These are phyloP conservation scores for Lasiosphaeria miniovina DNA, from an alignment of 495 filamentous ascomycete species.

Conservation along the genomic window DNA sequence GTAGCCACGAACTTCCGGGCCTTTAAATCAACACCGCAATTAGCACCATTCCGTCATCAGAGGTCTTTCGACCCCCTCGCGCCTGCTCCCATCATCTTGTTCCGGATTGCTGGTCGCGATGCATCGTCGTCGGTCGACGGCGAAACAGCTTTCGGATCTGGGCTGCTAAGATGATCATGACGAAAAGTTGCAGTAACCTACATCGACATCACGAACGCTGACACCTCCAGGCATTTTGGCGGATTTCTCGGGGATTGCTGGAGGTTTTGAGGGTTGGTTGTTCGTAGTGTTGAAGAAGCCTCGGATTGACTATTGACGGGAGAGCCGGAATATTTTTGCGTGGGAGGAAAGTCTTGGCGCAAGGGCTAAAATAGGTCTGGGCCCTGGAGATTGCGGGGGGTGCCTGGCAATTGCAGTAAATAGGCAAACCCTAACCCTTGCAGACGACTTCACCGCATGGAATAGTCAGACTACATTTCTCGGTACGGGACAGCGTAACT, in stretches of 20 bases:
- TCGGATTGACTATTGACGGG: slow-evolving; percentile 15
- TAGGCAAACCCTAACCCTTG: too few relatives aligned
- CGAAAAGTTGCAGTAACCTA: slow-evolving; percentile 51
- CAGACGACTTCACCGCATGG: too few relatives aligned
- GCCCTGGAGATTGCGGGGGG: too few relatives aligned
- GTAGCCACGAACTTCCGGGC: slow-evolving; percentile 93
- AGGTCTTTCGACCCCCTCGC: slow-evolving; percentile 59
- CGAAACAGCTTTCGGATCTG: slow-evolving; percentile 28
- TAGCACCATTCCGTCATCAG: slow-evolving; percentile 60
- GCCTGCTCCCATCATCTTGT: slow-evolving; percentile 46
- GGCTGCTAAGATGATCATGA: slow-evolving; percentile 26
- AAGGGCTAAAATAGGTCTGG: slow-evolving; percentile 17
- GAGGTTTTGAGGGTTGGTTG: slow-evolving; percentile 22
- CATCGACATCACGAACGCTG: slow-evolving; percentile 87
- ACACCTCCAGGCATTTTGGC: slow-evolving; percentile 79
- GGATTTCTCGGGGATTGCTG: slow-evolving; percentile 37
- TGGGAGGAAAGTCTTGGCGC: slow-evolving; percentile 25
- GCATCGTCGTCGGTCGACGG: slow-evolving; percentile 30
- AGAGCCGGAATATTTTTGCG: slow-evolving; percentile 21
- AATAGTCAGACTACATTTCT: too few relatives aligned
- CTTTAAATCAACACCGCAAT: slow-evolving; percentile 50
- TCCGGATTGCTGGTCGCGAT: slow-evolving; percentile 26
- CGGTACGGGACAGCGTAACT: too few relatives aligned
- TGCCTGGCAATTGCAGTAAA: too few relatives aligned
- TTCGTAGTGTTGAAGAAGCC: slow-evolving; percentile 24